Percentiles rank a stretch among this genome's conserved stretches.
Conservation (phyloP, 2,329 filamentous ascomycete genomes). For the Arthrobotrys megalospora region DNA sequence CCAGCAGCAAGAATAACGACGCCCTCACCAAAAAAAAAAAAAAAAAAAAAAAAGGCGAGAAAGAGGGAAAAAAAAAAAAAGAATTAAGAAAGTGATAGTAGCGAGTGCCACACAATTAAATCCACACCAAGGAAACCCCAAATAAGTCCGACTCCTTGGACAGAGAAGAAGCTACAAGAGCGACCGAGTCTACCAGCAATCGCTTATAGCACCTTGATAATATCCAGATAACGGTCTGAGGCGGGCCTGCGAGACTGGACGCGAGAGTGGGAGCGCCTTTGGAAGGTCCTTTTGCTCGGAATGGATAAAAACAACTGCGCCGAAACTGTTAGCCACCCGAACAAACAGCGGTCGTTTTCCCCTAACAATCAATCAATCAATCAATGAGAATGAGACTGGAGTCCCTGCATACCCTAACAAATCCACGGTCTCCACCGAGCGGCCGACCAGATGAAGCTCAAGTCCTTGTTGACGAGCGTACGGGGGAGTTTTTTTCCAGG, state of each 20-base stretch:
- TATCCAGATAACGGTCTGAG: slow-evolving; percentile 19
- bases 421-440: not conserved
- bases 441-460: slow-evolving; percentile 40
- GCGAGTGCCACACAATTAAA: slow-evolving; percentile 45
- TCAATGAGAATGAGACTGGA: not conserved
- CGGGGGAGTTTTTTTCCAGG: slow-evolving; percentile 6
- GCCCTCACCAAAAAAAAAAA: slow-evolving; percentile 42
- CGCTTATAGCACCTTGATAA: slow-evolving; percentile 29
- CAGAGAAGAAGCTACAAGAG: slow-evolving; percentile 27
- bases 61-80: slow-evolving; percentile 29
- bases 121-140: slow-evolving; percentile 31
- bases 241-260: slow-evolving; percentile 19
- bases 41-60: slow-evolving; percentile 28
- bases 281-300: slow-evolving; percentile 36
- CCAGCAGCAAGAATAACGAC: slow-evolving; percentile 49
- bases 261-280: slow-evolving; percentile 37
- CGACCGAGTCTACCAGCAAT: slow-evolving; percentile 42
- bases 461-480: slow-evolving; percentile 47
- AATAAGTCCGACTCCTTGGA: slow-evolving; percentile 24
- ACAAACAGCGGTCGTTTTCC: slow-evolving; percentile 42
- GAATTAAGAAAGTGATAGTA: slow-evolving; percentile 15
- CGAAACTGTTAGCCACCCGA: slow-evolving; percentile 60
- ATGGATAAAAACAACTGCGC: slow-evolving; percentile 49
- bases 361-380: slow-evolving; percentile 35
- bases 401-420: slow-evolving; percentile 47